A percentile compares a stretch with the other conserved stretches of the same genome.
phyloP scores from a whole-genome alignment of 768 basidiomycete genomes.

The Russula sp. region DNA sequence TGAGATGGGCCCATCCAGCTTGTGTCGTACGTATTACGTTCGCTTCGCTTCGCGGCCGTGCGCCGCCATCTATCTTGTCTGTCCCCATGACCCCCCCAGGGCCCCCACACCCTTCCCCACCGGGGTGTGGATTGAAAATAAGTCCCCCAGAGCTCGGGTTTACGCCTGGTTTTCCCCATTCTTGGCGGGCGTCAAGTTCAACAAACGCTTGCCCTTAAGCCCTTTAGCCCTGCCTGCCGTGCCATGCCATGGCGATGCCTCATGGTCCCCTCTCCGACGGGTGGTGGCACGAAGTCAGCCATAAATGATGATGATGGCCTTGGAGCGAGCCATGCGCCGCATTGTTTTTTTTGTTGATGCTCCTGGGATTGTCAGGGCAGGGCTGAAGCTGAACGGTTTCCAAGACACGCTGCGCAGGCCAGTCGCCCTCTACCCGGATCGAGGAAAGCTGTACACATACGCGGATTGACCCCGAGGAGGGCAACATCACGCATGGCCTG shows the following conservation, averaged over 20 bases:
- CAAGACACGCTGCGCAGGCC: constrained; percentile 17
- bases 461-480: constrained; percentile 21
- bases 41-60: background rate
- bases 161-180: background rate
- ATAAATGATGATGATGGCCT: background rate
- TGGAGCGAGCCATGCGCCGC: background rate
- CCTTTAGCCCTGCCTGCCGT: too few species aligned
- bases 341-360: background rate
- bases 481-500: constrained; percentile 25
- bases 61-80: background rate
- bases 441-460: constrained; percentile 23
- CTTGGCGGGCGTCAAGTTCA: background rate
- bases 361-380: constrained; percentile 3
- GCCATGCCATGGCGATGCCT: background rate
- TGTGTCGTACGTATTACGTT: constrained; percentile 23
- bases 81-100: constrained; percentile 28
- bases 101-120: background rate
- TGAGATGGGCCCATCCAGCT: background rate
- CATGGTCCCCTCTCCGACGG: constrained; percentile 7
- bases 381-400: constrained; percentile 6
- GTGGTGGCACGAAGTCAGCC: constrained; percentile 5
- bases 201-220: too few species aligned
- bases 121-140: background rate
- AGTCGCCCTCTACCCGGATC: constrained; percentile 24
- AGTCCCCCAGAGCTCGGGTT: background rate